Evolutionary conservation across 768 basidiomycete species (phyloP).

Genomic region (Pholiota microspora): DNA sequence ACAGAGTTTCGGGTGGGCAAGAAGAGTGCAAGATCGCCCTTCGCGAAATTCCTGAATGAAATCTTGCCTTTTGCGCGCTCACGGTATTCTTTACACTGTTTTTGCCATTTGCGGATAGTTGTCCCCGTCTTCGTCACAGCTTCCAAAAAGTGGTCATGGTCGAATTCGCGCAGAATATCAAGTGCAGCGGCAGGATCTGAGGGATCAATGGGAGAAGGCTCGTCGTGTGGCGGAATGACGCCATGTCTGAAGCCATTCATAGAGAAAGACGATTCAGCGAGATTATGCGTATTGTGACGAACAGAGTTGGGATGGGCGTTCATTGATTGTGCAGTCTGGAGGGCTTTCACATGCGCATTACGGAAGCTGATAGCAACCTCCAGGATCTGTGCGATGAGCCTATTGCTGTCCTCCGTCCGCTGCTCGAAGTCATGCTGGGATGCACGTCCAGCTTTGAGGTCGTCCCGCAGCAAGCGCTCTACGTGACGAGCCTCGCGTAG

Average conservation of each 20-base stretch:
- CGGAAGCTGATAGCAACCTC: conserved; percentile 79
- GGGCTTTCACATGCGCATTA: conserved; percentile 71
- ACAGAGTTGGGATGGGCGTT: conserved; percentile 48
- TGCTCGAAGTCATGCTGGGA: conserved; percentile 71
- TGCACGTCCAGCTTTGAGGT: conserved; percentile 65
- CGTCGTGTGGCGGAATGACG: conserved; percentile 46
- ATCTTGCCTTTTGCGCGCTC: conserved; percentile 97
- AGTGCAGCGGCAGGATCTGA: conserved; percentile 71
- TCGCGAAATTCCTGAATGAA: conserved; percentile 91
- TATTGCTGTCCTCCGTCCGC: conserved; percentile 58
- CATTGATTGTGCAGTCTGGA: conserved; percentile 60
- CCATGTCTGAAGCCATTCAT: conserved; percentile 53
- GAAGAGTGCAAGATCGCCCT: conserved; percentile 94
- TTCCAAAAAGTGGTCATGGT: conserved; percentile 84
- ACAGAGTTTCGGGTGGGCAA: conserved; percentile 93
- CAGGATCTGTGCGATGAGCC: conserved; percentile 78
- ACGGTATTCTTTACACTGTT: conserved; percentile 93
- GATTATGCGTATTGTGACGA: conserved; percentile 38
- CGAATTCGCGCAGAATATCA: conserved; percentile 69
- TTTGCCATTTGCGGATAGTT: conserved; percentile 94
- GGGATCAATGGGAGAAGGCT: conserved; percentile 76
- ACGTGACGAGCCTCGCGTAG: conserved; percentile 63
- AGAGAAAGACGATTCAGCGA: conserved; percentile 49
- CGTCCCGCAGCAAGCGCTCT: conserved; percentile 71
- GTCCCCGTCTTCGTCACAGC: conserved; percentile 78